Evolutionary conservation across 768 basidiomycete species (phyloP).

Genomic region (Sutorius australiensis): DNA sequence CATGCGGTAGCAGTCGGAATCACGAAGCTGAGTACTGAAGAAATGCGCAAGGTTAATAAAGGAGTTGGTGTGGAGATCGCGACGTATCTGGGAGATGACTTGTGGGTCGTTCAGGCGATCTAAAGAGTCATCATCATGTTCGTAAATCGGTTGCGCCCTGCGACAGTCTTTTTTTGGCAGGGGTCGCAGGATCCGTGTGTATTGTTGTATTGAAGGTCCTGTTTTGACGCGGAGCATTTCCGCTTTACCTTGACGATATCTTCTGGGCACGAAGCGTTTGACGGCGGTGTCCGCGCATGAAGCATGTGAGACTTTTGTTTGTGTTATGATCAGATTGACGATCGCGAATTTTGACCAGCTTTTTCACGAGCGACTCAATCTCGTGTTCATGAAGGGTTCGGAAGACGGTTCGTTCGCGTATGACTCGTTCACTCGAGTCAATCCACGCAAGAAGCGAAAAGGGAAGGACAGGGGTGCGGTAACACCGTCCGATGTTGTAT

Average conservation of each 20-base stretch:
- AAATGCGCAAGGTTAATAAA: slow-evolving; percentile 88
- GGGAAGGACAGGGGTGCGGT: slow-evolving; percentile 31
- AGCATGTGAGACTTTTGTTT: not conserved
- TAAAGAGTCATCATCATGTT: slow-evolving; percentile 29
- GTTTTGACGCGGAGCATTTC: slow-evolving; percentile 14
- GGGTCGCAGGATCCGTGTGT: not conserved
- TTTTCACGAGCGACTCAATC: not conserved
- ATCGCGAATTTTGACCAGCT: not conserved
- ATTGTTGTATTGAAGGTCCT: not conserved
- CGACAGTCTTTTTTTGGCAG: not conserved
- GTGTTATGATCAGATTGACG: not conserved
- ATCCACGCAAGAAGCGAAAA: slow-evolving; percentile 49
- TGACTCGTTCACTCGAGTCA: slow-evolving; percentile 49
- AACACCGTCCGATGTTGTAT: slow-evolving; percentile 34
- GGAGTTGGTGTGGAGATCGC: slow-evolving; percentile 85
- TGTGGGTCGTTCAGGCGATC: slow-evolving; percentile 70
- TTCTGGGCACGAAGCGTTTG: not conserved
- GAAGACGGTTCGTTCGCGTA: slow-evolving; percentile 33
- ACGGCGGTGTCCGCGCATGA: not conserved
- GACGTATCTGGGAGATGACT: slow-evolving; percentile 83
- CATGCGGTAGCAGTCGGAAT: slow-evolving; percentile 85
- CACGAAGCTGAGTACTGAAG: slow-evolving; percentile 78
- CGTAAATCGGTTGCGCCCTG: not conserved
- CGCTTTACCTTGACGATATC: not conserved
- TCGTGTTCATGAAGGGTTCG: slow-evolving; percentile 12